Conservation (phyloP, 176 grass and related monocot species). For the Saccharum officinarum region DNA sequence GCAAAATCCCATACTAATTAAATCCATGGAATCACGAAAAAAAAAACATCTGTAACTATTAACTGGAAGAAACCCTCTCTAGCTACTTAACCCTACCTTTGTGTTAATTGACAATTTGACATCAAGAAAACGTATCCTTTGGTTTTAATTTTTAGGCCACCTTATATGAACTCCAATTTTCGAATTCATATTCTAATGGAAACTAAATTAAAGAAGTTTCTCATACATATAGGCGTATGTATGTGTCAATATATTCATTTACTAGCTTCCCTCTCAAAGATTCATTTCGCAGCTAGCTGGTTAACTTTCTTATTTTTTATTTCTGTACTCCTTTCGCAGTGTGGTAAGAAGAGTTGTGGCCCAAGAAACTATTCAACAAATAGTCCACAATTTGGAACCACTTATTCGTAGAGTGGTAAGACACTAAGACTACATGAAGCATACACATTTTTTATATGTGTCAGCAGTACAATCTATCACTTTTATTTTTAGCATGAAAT, state of each 20-base stretch:
- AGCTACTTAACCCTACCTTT: neutral
- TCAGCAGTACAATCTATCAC: neutral
- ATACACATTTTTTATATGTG: neutral
- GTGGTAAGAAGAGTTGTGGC: constrained; percentile 25
- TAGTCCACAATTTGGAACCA: constrained; percentile 30
- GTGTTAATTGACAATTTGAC: neutral
- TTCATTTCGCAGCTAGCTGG: neutral
- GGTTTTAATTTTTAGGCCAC: neutral
- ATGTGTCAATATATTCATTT: neutral
- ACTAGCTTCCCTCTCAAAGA: neutral
- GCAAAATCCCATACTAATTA: neutral
- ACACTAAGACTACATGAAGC: neutral
- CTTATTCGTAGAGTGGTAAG: constrained; percentile 43
- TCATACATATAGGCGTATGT: neutral
- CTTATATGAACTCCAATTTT: neutral
- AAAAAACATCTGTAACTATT: too few relatives aligned
- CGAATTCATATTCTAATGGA: neutral
- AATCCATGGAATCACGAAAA: neutral
- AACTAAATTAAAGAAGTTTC: too few relatives aligned
- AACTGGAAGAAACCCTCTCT: neutral
- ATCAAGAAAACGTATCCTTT: neutral
- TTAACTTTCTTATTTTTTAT: neutral
- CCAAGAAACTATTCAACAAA: constrained; percentile 34
- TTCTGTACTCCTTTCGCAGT: neutral
- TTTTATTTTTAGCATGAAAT: constrained; percentile 3